Base-by-base conservation (phyloP, 345 rosid species). In the Excoecaria agallocha region DNA sequence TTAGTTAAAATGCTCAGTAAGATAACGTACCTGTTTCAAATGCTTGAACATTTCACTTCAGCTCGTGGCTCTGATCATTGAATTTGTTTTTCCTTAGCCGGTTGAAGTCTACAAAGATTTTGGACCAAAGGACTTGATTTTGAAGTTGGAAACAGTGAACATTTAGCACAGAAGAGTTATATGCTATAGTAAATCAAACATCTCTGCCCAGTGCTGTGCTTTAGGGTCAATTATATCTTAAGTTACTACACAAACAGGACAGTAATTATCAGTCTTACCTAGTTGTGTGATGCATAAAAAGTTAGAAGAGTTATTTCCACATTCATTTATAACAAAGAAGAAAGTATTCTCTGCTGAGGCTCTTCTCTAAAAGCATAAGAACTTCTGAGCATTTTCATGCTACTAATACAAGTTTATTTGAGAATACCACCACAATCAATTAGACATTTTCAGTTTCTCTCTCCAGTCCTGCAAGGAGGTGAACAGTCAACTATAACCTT, bases 61-160 rank as follows among this genome's bases (percentile, higher is more conserved):
- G 17, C 51, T 19, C 56, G 15, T 13, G 50, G 24, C 48, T 55
- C 62, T 37, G 17, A 12, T 35, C 30, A 17, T 30, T 30, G 30
- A 30, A 61, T 24, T 52, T 67, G 77, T 69, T 75, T 57, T 25
- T 74, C 4, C 54, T 22, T 70, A 37, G 43, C 30, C 2, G 30
- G 30, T 0, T 0, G 30, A 30, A 70, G 20, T 74, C 48, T 60
- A 66, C 51, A 25, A 78, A n/a, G 69, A 73, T 37, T 13, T 38
- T n/a, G 54, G 37, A 24, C 19, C 22, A 60, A 35, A 63, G 54
- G 16, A 52, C 65, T 71, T 76, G 48, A 61, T 73, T 7, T 75
- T 54, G 4, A 49, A 64, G 13, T 63, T 43, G 61, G 67, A 69
- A 70, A 22, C 49, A 8, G 62, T 66, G 51, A 55, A 35, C 48